Conservation (phyloP, 371 early-diverging fungal species). For the Rhizopus delemar region DNA sequence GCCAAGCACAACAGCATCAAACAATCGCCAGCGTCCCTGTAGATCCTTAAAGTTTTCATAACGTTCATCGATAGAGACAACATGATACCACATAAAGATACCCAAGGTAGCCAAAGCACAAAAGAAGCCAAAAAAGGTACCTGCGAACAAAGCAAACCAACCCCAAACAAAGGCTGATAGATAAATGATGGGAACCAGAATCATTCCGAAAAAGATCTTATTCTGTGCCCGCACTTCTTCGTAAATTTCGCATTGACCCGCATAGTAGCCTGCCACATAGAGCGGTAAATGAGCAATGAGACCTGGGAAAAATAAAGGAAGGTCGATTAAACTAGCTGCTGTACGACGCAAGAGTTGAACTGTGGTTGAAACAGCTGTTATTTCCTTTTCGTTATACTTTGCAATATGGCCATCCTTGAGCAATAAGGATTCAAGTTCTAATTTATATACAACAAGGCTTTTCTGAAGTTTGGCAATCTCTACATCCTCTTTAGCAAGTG, state of each 20-base stretch:
- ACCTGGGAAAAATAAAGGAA: slow-evolving; percentile 58
- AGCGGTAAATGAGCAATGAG: slow-evolving; percentile 56
- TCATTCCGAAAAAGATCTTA: slow-evolving; percentile 52
- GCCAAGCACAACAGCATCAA: slow-evolving; percentile 53
- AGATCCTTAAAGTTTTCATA: slow-evolving; percentile 53
- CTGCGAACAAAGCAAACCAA: slow-evolving; percentile 45
- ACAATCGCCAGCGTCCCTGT: slow-evolving; percentile 50
- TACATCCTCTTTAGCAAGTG: slow-evolving; percentile 26
- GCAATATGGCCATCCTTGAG: slow-evolving; percentile 51
- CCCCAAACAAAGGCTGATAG: slow-evolving; percentile 42
- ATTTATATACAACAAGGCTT: slow-evolving; percentile 45
- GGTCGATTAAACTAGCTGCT: slow-evolving; percentile 40
- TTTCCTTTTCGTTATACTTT: slow-evolving; percentile 49
- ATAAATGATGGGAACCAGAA: slow-evolving; percentile 47
- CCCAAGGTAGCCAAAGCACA: slow-evolving; percentile 37
- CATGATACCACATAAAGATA: slow-evolving; percentile 54
- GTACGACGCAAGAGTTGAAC: slow-evolving; percentile 43
- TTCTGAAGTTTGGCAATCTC: slow-evolving; percentile 41
- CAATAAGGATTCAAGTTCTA: slow-evolving; percentile 37
- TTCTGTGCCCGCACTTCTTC: slow-evolving; percentile 61
- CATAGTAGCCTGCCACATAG: slow-evolving; percentile 51
- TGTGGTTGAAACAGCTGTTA: slow-evolving; percentile 44
- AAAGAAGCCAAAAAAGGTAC: slow-evolving; percentile 48
- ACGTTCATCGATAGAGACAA: slow-evolving; percentile 47
- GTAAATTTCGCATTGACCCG: slow-evolving; percentile 51